Evolutionary conservation across 306 rosid genomes (phyloP), one percentile per base, ranked within the genome.

Genomic region (Lablab purpureus): DNA sequence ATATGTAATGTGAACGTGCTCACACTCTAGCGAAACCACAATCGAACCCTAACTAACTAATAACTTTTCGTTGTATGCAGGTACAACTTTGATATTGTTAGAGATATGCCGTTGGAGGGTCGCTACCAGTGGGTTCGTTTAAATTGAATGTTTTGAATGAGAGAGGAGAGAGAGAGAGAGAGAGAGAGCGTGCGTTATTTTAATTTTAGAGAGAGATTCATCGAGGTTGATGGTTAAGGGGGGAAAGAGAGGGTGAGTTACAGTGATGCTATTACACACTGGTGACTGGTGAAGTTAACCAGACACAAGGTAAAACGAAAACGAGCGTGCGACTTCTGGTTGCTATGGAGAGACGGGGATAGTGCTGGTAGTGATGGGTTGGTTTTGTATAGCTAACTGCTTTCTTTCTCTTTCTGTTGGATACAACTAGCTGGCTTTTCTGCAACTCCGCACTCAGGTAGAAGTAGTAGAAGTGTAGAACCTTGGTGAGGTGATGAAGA

Each of bases 61-160:
- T 89, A 82, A 86, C 67, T 71, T 83, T 69, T 10, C 76, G 49
- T 32, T 76, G 79, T 63, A 54, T 83, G 83, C 89, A 95, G 99
- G 90, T 95, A 91, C 98, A 95, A 95, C 89, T 95, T 85, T 77
- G 99, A 95, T 83, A 84, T 92, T 84, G 93, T 83, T 65, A 88
- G 78, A 67, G 98, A 89, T 81, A 65, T 75, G 90, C 99, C 99
- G 25, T 81, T 95, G 88, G 91, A 91, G 84, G 99, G 99, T 58
- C 92, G 90, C 72, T 95, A 87, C 89, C 85, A 87, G 75, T 95
- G 99, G 99, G 75, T 95, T 84, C 93, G 88, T 70, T 85, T 88
- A 89, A 84, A 86, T 83, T 90, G 90, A 90, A 87, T 72, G 87
- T 87, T 86, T 51, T 88, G 75, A 84, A 71, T 28, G 51, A 32